Conservation (phyloP, 441 rosid genomes). For the Macaranga tanarius region DNA sequence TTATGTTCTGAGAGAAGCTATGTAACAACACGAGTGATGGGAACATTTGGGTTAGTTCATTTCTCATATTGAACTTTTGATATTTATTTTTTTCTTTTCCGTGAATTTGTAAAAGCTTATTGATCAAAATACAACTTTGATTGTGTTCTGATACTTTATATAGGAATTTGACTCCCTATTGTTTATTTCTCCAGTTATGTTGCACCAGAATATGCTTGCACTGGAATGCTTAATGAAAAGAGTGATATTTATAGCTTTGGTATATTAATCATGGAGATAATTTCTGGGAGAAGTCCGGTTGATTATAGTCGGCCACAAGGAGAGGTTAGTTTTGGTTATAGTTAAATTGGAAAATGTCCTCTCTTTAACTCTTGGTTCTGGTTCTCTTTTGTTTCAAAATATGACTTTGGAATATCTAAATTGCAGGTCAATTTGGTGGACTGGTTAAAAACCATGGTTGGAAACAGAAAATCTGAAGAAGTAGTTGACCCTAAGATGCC, state of each 20-base stretch:
- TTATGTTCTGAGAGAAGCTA: conserved; percentile 79
- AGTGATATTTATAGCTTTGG: conserved; percentile 96
- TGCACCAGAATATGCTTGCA: conserved; percentile 98
- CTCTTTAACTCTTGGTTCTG: not conserved
- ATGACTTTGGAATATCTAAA: conserved; percentile 19
- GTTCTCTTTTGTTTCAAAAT: conserved; percentile 12
- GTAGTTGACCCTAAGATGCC: conserved; percentile 88
- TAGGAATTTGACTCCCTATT: conserved; percentile 16
- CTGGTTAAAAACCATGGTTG: conserved; percentile 89
- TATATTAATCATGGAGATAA: conserved; percentile 85
- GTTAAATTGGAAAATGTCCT: conserved; percentile 2
- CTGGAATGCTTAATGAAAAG: conserved; percentile 94
- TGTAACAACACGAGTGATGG: conserved; percentile 97
- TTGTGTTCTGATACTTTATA: not conserved
- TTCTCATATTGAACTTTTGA: conserved; percentile 8
- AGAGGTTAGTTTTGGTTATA: conserved; percentile 52
- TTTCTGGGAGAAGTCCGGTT: conserved; percentile 87
- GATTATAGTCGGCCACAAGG: conserved; percentile 85
- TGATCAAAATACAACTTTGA: conserved; percentile 5
- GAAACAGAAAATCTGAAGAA: conserved; percentile 80
- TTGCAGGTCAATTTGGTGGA: conserved; percentile 87
- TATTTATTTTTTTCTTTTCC: conserved; percentile 5
- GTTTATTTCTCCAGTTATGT: conserved; percentile 57
- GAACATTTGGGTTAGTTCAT: conserved; percentile 84
- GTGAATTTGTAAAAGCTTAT: not conserved